Evolutionary conservation across 1,139 yeast species (phyloP).

Genomic region (Suzukiozyma palmioleophila): DNA sequence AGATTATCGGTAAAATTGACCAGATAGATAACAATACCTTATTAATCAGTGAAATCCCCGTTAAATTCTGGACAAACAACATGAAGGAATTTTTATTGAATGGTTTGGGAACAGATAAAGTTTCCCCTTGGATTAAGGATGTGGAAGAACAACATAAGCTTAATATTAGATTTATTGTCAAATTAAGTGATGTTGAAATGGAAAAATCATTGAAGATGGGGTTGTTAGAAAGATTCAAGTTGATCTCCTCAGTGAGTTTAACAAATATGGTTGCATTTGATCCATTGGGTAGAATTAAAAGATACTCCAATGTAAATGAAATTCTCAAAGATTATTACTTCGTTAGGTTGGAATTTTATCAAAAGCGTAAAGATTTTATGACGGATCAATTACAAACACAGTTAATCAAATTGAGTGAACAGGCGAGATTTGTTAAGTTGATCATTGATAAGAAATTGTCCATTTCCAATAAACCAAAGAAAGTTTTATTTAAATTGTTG

Average conservation of each 20-base stretch:
- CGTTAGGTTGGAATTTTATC: slow-evolving; percentile 85
- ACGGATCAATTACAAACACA: slow-evolving; percentile 68
- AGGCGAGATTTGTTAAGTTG: slow-evolving; percentile 87
- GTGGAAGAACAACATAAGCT: slow-evolving; percentile 91
- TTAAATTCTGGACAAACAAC: slow-evolving; percentile 86
- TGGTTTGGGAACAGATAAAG: slow-evolving; percentile 73
- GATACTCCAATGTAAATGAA: slow-evolving; percentile 69
- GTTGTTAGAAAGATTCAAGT: slow-evolving; percentile 75
- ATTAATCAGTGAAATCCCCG: slow-evolving; percentile 91
- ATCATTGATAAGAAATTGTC: slow-evolving; percentile 71
- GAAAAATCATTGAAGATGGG: slow-evolving; percentile 70
- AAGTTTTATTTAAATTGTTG: slow-evolving; percentile 59
- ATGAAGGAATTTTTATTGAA: slow-evolving; percentile 79
- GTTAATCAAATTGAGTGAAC: slow-evolving; percentile 69
- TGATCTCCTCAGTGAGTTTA: slow-evolving; percentile 62
- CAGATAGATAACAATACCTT: slow-evolving; percentile 75
- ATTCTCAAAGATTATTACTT: slow-evolving; percentile 81
- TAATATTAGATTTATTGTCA: slow-evolving; percentile 74
- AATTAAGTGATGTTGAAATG: slow-evolving; percentile 78
- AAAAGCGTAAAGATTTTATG: slow-evolving; percentile 81
- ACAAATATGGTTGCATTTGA: slow-evolving; percentile 96
- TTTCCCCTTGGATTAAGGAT: slow-evolving; percentile 85
- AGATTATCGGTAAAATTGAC: slow-evolving; percentile 75
- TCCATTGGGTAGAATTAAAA: slow-evolving; percentile 83
- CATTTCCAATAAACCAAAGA: slow-evolving; percentile 73